Percentiles rank a stretch among this genome's conserved stretches.
These are phyloP conservation scores for Calonectria naviculata DNA, from an alignment of 2,329 filamentous ascomycete species.

Conservation along the genomic window DNA sequence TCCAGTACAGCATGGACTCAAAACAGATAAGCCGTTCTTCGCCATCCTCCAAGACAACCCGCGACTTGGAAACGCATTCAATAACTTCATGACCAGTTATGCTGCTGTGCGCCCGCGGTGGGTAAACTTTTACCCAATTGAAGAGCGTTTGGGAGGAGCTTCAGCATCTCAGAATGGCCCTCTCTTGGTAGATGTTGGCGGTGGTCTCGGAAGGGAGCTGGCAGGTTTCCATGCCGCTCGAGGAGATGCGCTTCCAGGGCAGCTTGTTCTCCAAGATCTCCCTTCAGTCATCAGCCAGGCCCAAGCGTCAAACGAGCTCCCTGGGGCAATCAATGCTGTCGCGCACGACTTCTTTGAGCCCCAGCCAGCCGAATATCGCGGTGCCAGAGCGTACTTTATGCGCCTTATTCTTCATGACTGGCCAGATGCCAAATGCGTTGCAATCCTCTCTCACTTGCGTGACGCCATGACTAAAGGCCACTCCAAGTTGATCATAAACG, in stretches of 20 bases:
- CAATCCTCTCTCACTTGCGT: constrained; percentile 41
- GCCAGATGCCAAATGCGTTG: constrained; percentile 49
- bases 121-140: constrained; percentile 37
- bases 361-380: constrained; percentile 31
- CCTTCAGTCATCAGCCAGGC: constrained; percentile 25
- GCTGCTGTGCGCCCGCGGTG: constrained; percentile 47
- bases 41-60: constrained; percentile 44
- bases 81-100: constrained; percentile 48
- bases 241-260: not conserved
- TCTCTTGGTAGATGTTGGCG: constrained; percentile 26
- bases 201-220: constrained; percentile 24
- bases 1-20: constrained; percentile 26
- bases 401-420: constrained; percentile 61
- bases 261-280: constrained; percentile 20
- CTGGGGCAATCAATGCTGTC: constrained; percentile 8
- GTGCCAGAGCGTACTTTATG: constrained; percentile 55
- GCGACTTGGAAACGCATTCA: constrained; percentile 44
- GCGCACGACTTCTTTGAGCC: constrained; percentile 40
- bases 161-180: not conserved
- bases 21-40: constrained; percentile 45
- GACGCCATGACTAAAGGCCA: constrained; percentile 35
- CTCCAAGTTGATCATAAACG: constrained; percentile 29
- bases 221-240: not conserved
- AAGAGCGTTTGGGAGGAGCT: constrained; percentile 18
- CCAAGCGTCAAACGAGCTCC: not conserved